Conservation (phyloP, 768 basidiomycete species). For the Leccinellum rugosiceps region DNA sequence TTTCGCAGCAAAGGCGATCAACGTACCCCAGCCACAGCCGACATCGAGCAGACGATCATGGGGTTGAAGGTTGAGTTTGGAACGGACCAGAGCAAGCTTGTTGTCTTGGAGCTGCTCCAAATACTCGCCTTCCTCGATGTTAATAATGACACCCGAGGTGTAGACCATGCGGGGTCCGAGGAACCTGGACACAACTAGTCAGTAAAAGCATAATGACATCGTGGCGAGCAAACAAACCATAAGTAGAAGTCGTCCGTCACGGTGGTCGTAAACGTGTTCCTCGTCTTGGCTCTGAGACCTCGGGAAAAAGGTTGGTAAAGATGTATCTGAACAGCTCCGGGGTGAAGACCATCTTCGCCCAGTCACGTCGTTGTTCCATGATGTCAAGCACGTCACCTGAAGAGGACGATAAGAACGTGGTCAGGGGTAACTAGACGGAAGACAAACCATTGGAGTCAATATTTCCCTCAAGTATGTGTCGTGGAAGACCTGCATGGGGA, state of each 20-base stretch:
- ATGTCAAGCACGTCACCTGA: conserved; percentile 90
- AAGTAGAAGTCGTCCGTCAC: conserved; percentile 97
- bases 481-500: conserved; percentile 96
- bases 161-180: conserved; percentile 96
- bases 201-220: background rate
- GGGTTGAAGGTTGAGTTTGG: conserved; percentile 85
- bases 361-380: conserved; percentile 93
- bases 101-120: conserved; percentile 97
- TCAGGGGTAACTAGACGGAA: background rate
- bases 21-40: conserved; percentile 96
- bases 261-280: conserved; percentile 93
- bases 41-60: conserved; percentile 81
- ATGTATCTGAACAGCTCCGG: conserved; percentile 92
- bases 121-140: conserved; percentile 69
- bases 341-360: conserved; percentile 90
- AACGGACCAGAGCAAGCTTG: conserved; percentile 93
- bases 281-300: conserved; percentile 92
- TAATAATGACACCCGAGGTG: conserved; percentile 85
- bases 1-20: conserved; percentile 91
- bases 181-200: conserved; percentile 52
- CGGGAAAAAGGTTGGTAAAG: conserved; percentile 80
- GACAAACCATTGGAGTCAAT: conserved; percentile 88
- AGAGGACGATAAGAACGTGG: background rate
- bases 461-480: conserved; percentile 95
- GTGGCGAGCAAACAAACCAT: conserved; percentile 44